phyloP scores from a whole-genome alignment of 441 rosid species.

The Dalechampia spathulata region DNA sequence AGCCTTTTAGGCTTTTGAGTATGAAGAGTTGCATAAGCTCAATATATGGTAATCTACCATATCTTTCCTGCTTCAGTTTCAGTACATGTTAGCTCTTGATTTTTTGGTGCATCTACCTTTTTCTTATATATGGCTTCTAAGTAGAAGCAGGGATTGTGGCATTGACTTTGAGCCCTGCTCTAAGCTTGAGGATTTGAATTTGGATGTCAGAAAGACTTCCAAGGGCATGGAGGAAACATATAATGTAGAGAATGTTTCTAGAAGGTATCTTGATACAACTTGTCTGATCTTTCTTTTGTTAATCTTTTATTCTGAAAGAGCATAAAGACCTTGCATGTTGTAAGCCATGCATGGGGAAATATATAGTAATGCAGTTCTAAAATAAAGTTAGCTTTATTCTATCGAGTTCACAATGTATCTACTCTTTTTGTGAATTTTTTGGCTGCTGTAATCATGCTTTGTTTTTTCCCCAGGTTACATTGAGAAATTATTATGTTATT shows the following conservation, averaged over 20 bases:
- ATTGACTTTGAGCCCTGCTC: slow-evolving; percentile 63
- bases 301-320: neutral
- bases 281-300: neutral
- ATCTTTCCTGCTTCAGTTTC: slow-evolving; percentile 2
- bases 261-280: slow-evolving; percentile 36
- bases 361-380: neutral
- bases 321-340: neutral
- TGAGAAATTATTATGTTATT: too few relatives aligned
- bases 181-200: slow-evolving; percentile 68
- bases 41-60: neutral
- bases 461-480: too few relatives aligned
- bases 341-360: neutral
- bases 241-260: slow-evolving; percentile 22
- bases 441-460: too few relatives aligned
- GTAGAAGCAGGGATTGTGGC: slow-evolving; percentile 39
- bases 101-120: slow-evolving; percentile 4
- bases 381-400: neutral
- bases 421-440: too few relatives aligned
- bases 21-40: neutral
- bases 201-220: slow-evolving; percentile 53
- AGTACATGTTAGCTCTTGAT: slow-evolving; percentile 1
- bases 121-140: slow-evolving; percentile 10
- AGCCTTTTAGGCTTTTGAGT: neutral
- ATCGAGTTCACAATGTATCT: neutral
- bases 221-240: slow-evolving; percentile 28